phyloP scores from a whole-genome alignment of 2,329 filamentous ascomycete species.

The Claviceps sp. region DNA sequence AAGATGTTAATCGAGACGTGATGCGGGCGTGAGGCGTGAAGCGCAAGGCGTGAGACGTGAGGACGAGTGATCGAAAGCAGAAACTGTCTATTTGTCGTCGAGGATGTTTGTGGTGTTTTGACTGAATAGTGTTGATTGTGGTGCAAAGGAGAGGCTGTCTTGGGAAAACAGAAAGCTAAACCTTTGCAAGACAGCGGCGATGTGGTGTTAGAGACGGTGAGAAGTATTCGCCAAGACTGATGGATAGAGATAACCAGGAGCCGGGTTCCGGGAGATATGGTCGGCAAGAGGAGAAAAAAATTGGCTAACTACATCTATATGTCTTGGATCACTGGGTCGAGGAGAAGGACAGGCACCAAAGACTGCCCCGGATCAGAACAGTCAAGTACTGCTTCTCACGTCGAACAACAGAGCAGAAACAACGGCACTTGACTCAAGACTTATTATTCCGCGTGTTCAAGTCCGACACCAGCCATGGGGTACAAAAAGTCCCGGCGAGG shows the following conservation, averaged over 20 bases:
- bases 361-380: neutral
- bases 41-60: neutral
- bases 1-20: neutral
- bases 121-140: neutral
- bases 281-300: neutral
- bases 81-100: neutral
- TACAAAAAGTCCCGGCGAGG: slow-evolving; percentile 2
- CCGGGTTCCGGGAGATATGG: neutral
- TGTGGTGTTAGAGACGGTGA: neutral
- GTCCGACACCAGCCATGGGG: neutral
- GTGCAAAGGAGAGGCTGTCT: neutral
- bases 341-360: neutral
- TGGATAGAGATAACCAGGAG: neutral
- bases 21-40: neutral
- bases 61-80: too few relatives aligned
- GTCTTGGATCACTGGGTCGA: neutral
- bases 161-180: neutral
- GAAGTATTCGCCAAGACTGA: neutral
- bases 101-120: neutral
- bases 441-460: neutral
- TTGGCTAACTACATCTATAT: neutral
- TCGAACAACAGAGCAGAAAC: neutral
- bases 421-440: neutral
- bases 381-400: neutral
- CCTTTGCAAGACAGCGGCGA: neutral